Base-by-base conservation (phyloP, 2,329 filamentous ascomycete species). In the Thielaviopsis punctulata region DNA sequence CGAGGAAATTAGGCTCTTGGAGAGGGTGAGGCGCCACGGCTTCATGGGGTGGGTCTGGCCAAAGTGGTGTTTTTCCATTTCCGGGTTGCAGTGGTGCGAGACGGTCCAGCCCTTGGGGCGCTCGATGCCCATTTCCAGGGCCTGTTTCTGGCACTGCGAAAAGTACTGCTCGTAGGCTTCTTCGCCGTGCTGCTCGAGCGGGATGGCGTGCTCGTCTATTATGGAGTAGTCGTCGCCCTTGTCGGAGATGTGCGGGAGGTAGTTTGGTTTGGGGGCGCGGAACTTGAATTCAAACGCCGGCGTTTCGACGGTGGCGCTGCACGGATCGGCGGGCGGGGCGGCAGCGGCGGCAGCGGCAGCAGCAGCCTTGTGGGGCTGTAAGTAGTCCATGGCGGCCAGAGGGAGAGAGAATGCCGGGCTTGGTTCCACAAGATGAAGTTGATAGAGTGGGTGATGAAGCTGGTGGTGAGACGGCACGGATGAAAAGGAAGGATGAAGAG, bases 11-110 rank as follows among this genome's bases (percentile, higher is more conserved):
- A 98, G 77, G 61, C 92, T 87, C 66, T 98, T 96, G 53, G 92
- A 93, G 52, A 98, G 75, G 15, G 89, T 95, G 57, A 98, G 71
- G 33, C 92, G 86, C 90, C 92, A 96, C 55, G 92, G 92, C 66
- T 98, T 98, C 92, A 98, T 98, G 19, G 92, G 92, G 70, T 98
- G 92, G 9, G 86, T 89, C 68, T 86, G 84, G 58, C 92, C 92
- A 65, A 98, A 98, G 66, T 98, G 92, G 67, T 96, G 90, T 63
- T 85, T 84, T 69, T 98, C 92, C 64, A 96, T 93, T 55, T 86
- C 81, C 1, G 89, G 86, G 62, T 95, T 95, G 68, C 88, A 87
- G 65, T 98, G 92, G 68, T 89, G 96, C 9, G 90, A 95, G 46
- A 98, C 90, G 27, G 77, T 88, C 68, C 93, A 89, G 59, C 88